Percentiles rank a stretch among this genome's conserved stretches.
Conservation (phyloP, 2,329 filamentous ascomycete genomes). For the Nothomitra cinnamomea region DNA sequence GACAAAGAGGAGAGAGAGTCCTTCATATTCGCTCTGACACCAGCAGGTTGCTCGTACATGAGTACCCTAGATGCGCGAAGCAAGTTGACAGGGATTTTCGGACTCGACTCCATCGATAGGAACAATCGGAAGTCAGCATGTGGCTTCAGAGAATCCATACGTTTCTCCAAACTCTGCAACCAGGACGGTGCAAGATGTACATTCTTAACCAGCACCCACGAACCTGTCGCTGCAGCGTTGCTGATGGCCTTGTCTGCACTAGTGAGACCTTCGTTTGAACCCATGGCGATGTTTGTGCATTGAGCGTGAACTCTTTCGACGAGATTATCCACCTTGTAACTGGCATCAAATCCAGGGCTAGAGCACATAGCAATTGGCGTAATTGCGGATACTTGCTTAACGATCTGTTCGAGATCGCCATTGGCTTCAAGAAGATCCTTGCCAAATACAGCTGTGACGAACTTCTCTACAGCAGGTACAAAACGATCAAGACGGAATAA, state of each 20-base stretch:
- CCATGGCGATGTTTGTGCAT: conserved; percentile 98
- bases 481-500: conserved; percentile 91
- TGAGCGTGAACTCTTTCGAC: conserved; percentile 68
- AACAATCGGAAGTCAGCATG: conserved; percentile 88
- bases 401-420: conserved; percentile 72
- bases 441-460: conserved; percentile 75
- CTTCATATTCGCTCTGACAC: conserved; percentile 95
- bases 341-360: conserved; percentile 91
- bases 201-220: conserved; percentile 98
- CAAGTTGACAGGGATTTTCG: conserved; percentile 91
- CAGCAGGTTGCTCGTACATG: conserved; percentile 96
- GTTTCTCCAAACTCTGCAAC: conserved; percentile 94
- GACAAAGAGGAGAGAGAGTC: conserved; percentile 80
- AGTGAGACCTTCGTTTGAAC: conserved; percentile 82
- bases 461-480: conserved; percentile 81
- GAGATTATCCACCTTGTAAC: conserved; percentile 94
- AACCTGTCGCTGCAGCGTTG: conserved; percentile 78
- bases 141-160: conserved; percentile 86
- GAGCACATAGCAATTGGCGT: conserved; percentile 85
- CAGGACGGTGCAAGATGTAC: conserved; percentile 91
- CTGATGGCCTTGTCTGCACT: conserved; percentile 91
- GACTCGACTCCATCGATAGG: conserved; percentile 93
- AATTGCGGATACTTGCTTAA: conserved; percentile 66
- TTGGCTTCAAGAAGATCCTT: conserved; percentile 64
- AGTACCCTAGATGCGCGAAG: conserved; percentile 83